Conservation (phyloP, 495 filamentous ascomycete genomes). For the Penicillium egyptiacum region DNA sequence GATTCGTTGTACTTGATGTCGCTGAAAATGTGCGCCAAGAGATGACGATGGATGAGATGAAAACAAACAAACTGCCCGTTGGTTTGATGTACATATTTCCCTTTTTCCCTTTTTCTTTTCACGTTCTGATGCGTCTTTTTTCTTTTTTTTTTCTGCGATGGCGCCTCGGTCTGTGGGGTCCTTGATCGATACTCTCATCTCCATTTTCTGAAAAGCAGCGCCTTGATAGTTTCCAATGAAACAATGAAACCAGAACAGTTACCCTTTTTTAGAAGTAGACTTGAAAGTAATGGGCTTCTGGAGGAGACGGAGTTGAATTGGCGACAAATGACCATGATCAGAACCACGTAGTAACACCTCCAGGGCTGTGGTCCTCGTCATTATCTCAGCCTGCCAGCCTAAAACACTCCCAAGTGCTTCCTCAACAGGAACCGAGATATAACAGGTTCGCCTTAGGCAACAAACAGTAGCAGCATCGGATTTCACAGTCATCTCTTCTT, state of each 20-base stretch:
- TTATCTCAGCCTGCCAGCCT: no score
- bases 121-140: conserved; percentile 14
- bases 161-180: conserved; percentile 35
- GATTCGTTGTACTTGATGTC: not conserved
- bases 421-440: no score
- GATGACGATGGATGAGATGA: conserved; percentile 11
- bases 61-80: conserved; percentile 31
- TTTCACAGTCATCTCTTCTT: no score
- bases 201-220: conserved; percentile 22
- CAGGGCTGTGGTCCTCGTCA: no score
- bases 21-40: conserved; percentile 3
- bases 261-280: not conserved
- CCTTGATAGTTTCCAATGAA: conserved; percentile 38
- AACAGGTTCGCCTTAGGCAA: no score
- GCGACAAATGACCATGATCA: no score
- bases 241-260: conserved; percentile 28
- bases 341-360: no score
- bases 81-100: conserved; percentile 35
- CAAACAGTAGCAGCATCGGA: no score
- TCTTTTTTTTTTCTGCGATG: conserved; percentile 26
- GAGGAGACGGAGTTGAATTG: no score
- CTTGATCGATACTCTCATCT: conserved; percentile 31
- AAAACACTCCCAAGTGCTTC: no score
- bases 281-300: no score
- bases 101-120: conserved; percentile 7